A percentile compares a stretch with the other conserved stretches of the same genome.
Conservation (phyloP, 495 filamentous ascomycete genomes). For the Penicillium nucicola region DNA sequence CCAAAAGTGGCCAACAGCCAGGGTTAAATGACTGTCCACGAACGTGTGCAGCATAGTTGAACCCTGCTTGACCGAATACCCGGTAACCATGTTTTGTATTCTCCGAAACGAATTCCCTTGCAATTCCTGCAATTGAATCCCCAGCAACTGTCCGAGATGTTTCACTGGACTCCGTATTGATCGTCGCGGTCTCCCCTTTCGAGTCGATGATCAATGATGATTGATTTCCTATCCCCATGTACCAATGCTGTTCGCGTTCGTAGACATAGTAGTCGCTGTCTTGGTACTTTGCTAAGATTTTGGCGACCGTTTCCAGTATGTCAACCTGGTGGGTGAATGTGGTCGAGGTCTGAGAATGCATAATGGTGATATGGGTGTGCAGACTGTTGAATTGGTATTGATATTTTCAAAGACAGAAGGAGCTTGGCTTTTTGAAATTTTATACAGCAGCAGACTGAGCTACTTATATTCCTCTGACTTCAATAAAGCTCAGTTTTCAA, state of each 20-base stretch:
- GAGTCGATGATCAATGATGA: conserved; percentile 9
- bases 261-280: conserved; percentile 11
- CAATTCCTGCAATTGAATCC: background rate
- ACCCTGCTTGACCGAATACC: conserved; percentile 14
- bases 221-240: conserved; percentile 10
- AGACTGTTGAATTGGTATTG: too few species aligned
- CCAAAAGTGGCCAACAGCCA: conserved; percentile 12
- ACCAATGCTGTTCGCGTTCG: conserved; percentile 10
- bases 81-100: background rate
- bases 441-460: too few species aligned
- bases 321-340: background rate
- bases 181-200: conserved; percentile 3
- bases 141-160: background rate
- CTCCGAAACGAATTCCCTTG: conserved; percentile 5
- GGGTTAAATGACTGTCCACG: conserved; percentile 4
- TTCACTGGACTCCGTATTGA: background rate
- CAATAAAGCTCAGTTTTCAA: too few species aligned
- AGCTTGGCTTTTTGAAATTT: too few species aligned
- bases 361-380: too few species aligned
- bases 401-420: too few species aligned
- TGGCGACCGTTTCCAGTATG: background rate
- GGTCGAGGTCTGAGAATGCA: too few species aligned
- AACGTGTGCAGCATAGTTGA: conserved; percentile 13
- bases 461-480: too few species aligned
- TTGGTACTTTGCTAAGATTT: background rate